These are phyloP conservation scores for Trametes versicolor DNA, from an alignment of 1,284 basidiomycete genomes.

Conservation along the genomic window DNA sequence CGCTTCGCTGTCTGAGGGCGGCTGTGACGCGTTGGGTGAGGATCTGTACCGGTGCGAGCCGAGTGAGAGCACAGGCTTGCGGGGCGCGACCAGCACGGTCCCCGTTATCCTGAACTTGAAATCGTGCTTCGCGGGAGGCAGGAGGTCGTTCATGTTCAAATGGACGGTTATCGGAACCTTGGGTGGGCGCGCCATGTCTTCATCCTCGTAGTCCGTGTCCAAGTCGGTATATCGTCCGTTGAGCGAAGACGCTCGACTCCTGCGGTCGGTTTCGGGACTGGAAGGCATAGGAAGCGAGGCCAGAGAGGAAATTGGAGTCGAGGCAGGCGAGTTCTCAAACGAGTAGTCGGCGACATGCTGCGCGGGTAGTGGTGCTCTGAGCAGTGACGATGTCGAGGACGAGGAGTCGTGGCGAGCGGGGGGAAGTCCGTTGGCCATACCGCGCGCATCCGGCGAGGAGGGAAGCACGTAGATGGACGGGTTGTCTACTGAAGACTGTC, in stretches of 20 bases:
- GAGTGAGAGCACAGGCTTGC: constrained; percentile 41
- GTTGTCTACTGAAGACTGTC: constrained; percentile 36
- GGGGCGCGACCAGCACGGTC: constrained; percentile 66
- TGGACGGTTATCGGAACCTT: constrained; percentile 73
- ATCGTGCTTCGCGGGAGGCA: constrained; percentile 67
- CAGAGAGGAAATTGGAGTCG: constrained; percentile 65
- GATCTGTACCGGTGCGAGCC: constrained; percentile 28
- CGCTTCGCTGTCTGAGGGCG: constrained; percentile 44
- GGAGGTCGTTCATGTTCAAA: constrained; percentile 79
- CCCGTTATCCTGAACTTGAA: constrained; percentile 75
- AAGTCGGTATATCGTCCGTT: constrained; percentile 36
- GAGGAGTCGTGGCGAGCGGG: constrained; percentile 50
- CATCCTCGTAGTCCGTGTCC: constrained; percentile 39
- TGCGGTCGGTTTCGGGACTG: constrained; percentile 45
- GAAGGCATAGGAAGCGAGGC: constrained; percentile 58
- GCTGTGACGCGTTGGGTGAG: constrained; percentile 32
- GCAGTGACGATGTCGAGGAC: constrained; percentile 62
- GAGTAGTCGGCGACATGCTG: constrained; percentile 74
- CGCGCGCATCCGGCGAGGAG: constrained; percentile 56
- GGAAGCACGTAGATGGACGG: constrained; percentile 44
- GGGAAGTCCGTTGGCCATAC: constrained; percentile 35
- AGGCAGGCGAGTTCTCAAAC: constrained; percentile 62
- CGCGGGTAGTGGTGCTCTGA: constrained; percentile 75
- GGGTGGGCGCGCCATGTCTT: constrained; percentile 49
- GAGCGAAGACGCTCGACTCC: constrained; percentile 44